These are phyloP conservation scores for Phytophthora sansomeana DNA, from an alignment of 352 stramenopile species.

Conservation along the genomic window DNA sequence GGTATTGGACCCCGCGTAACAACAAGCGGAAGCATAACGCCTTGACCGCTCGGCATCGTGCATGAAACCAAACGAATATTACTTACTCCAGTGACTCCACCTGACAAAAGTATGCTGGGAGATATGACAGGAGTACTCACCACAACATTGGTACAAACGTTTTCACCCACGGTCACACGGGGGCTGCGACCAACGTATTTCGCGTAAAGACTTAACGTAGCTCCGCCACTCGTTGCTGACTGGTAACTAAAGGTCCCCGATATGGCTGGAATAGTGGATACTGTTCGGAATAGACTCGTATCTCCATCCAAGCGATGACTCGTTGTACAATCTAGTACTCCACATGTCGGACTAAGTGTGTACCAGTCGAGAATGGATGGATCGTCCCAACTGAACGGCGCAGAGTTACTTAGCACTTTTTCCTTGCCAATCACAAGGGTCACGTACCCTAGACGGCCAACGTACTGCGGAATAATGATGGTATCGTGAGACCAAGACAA, in stretches of 20 bases:
- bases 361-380: slow-evolving; percentile 67
- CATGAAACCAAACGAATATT: slow-evolving; percentile 56
- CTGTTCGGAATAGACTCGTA: slow-evolving; percentile 45
- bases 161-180: slow-evolving; percentile 39
- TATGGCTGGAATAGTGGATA: slow-evolving; percentile 21
- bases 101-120: slow-evolving; percentile 32
- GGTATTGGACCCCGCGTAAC: slow-evolving; percentile 41
- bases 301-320: slow-evolving; percentile 57
- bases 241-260: slow-evolving; percentile 44
- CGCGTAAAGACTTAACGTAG: slow-evolving; percentile 55
- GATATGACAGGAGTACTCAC: slow-evolving; percentile 30
- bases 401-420: slow-evolving; percentile 59
- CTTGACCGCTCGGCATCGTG: slow-evolving; percentile 54
- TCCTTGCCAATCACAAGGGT: slow-evolving; percentile 54
- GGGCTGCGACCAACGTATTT: slow-evolving; percentile 64
- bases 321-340: slow-evolving; percentile 53
- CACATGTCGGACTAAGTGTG: slow-evolving; percentile 50
- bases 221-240: slow-evolving; percentile 52
- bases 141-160: slow-evolving; percentile 40
- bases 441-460: slow-evolving; percentile 57
- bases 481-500: slow-evolving; percentile 54
- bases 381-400: slow-evolving; percentile 67
- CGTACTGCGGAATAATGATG: slow-evolving; percentile 48
- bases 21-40: slow-evolving; percentile 45
- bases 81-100: slow-evolving; percentile 28